Base-by-base conservation (phyloP, 83 land plant species). In the Larix sibirica region DNA sequence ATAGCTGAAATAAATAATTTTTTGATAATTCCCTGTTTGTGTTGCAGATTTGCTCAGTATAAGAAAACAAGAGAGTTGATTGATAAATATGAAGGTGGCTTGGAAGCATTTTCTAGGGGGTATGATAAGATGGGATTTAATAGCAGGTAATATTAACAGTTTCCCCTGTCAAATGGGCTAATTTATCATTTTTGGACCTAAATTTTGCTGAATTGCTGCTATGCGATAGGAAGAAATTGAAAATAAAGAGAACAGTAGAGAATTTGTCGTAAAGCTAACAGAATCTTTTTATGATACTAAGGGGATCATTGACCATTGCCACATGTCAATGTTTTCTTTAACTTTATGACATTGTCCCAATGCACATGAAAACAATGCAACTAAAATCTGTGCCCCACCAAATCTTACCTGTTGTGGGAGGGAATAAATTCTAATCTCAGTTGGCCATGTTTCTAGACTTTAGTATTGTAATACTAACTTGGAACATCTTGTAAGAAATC, bases 71-170 rank as follows among this genome's bases (percentile, higher is more conserved):
- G 95, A 24, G 88, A 85, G 50, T 83, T 82, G 54, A 96, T 96
- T 90, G 96, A 96, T 85, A 87, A 94, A 82, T 50, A 88, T 87
- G 98, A 96, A 81, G 98, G 98, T 73, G 97, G 98, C 24, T 76
- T 96, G 74, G 97, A 94, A 81, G 86, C 80, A 74, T 96, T 96
- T 86, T 94, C 98, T 66, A 94, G 97, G 87, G 98, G 98, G 20
- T 96, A 90, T 90, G 95, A 94, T 70, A 94, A 96, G 73, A 82
- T 96, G 84, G 98, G 98, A 44, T 96, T 96, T 77, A 91, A 54
- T 67, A 90, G 91, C 70, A 92, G 95, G 98, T 96, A 88, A 68
- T 71, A 26, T 82, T 59, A 38, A 66, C 28, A 82, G 4, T 44
- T 64, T 38, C 42, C 63, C 26, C 26, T 16, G 9, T 44, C 42